phyloP scores from a whole-genome alignment of 2,329 filamentous ascomycete species.

The Blastomyces parvus region DNA sequence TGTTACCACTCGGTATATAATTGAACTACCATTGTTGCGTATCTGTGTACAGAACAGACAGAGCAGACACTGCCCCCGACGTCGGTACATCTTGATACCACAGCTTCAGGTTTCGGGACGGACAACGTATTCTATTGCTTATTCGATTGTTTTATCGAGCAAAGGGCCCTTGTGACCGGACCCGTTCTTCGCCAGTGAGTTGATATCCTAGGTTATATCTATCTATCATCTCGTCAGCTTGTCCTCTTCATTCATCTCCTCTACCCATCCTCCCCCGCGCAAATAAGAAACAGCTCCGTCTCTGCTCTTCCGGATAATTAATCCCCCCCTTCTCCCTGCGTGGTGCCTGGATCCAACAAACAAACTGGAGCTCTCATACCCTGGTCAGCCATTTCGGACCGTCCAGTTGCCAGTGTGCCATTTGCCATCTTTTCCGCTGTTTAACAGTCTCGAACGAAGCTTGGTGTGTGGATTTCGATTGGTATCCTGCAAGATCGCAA shows the following conservation, averaged over 20 bases:
- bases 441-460: background rate
- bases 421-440: background rate
- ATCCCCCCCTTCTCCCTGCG: background rate
- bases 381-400: background rate
- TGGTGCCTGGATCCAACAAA: background rate
- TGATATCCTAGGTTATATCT: too few species aligned
- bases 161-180: background rate
- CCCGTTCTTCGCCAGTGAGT: too few species aligned
- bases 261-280: background rate
- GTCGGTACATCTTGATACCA: background rate
- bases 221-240: too few species aligned
- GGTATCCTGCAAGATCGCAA: slow-evolving; percentile 9
- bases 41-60: too few species aligned
- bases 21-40: too few species aligned
- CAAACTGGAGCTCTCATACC: background rate
- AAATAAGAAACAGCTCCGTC: background rate
- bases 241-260: background rate
- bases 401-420: background rate
- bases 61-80: too few species aligned
- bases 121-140: too few species aligned
- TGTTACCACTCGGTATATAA: too few species aligned
- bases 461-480: background rate
- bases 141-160: background rate
- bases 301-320: background rate
- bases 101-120: background rate